These are phyloP conservation scores for Hymenoscyphus repandus DNA, from an alignment of 2,329 filamentous ascomycete species.

Conservation along the genomic window DNA sequence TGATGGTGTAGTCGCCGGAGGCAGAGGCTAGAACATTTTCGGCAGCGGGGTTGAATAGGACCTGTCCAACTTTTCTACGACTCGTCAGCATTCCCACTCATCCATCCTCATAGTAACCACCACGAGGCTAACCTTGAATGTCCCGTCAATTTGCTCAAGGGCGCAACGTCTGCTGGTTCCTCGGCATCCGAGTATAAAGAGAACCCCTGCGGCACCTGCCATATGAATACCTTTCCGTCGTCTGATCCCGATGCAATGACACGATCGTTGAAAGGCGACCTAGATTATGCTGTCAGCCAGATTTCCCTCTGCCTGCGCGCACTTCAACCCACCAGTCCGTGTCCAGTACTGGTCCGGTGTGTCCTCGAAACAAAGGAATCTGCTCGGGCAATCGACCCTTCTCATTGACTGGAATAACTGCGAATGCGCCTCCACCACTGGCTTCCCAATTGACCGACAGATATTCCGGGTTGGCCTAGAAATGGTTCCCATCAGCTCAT, in stretches of 20 bases:
- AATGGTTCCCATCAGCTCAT: constrained; percentile 19
- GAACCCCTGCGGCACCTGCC: constrained; percentile 88
- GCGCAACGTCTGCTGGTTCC: constrained; percentile 74
- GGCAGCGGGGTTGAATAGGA: constrained; percentile 94
- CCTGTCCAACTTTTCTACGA: constrained; percentile 88
- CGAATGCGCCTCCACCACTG: constrained; percentile 91
- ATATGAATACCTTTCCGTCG: constrained; percentile 94
- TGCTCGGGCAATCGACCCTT: constrained; percentile 86
- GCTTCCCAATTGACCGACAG: constrained; percentile 98
- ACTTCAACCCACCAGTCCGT: constrained; percentile 76
- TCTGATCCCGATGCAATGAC: constrained; percentile 92
- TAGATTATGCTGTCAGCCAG: constrained; percentile 34
- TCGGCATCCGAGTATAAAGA: constrained; percentile 80
- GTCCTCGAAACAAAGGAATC: constrained; percentile 90
- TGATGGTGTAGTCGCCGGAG: constrained; percentile 90
- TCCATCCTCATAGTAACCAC: not conserved
- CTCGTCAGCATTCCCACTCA: constrained; percentile 22
- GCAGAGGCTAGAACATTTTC: constrained; percentile 93
- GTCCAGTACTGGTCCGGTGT: constrained; percentile 92
- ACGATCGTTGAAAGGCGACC: constrained; percentile 94
- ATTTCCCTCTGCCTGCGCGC: not conserved
- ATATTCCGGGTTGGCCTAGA: constrained; percentile 88
- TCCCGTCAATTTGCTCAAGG: constrained; percentile 74
- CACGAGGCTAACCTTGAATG: constrained; percentile 64
- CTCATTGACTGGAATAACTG: constrained; percentile 87